Evolutionary conservation across 2,329 filamentous ascomycete species (phyloP).

Genomic region (Trichoderma breve): DNA sequence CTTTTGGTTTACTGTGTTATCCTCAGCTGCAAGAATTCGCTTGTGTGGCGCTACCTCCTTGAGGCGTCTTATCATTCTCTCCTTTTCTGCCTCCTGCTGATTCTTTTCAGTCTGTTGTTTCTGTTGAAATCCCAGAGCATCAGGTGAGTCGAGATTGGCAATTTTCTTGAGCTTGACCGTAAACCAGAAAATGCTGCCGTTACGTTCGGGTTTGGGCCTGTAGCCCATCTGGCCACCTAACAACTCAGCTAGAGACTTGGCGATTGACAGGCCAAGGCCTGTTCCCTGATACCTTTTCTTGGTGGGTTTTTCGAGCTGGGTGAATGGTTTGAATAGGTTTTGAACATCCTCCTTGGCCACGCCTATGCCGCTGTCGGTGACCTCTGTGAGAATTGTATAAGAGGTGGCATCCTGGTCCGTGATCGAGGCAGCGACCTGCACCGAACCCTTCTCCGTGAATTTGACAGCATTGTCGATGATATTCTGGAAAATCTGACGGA

Average conservation of each 20-base stretch:
- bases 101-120: slow-evolving; percentile 4
- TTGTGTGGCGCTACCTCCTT: slow-evolving; percentile 39
- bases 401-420: slow-evolving; percentile 40
- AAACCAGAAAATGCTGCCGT: slow-evolving; percentile 54
- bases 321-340: slow-evolving; percentile 55
- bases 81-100: slow-evolving; percentile 29
- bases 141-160: slow-evolving; percentile 30
- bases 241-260: slow-evolving; percentile 53
- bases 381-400: slow-evolving; percentile 50
- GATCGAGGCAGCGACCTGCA: slow-evolving; percentile 44
- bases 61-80: slow-evolving; percentile 29
- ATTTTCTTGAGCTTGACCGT: slow-evolving; percentile 42
- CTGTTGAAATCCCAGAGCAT: slow-evolving; percentile 28
- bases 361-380: slow-evolving; percentile 55
- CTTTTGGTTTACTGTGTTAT: slow-evolving; percentile 44
- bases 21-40: slow-evolving; percentile 41
- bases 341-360: slow-evolving; percentile 44
- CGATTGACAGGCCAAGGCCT: slow-evolving; percentile 56
- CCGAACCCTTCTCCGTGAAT: slow-evolving; percentile 56
- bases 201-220: slow-evolving; percentile 43
- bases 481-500: slow-evolving; percentile 62
- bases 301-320: slow-evolving; percentile 53
- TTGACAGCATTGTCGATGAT: slow-evolving; percentile 60
- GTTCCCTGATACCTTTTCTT: slow-evolving; percentile 55
- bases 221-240: slow-evolving; percentile 51